Evolutionary conservation across 345 rosid species (phyloP).

Genomic region (Rhizophora apiculata): DNA sequence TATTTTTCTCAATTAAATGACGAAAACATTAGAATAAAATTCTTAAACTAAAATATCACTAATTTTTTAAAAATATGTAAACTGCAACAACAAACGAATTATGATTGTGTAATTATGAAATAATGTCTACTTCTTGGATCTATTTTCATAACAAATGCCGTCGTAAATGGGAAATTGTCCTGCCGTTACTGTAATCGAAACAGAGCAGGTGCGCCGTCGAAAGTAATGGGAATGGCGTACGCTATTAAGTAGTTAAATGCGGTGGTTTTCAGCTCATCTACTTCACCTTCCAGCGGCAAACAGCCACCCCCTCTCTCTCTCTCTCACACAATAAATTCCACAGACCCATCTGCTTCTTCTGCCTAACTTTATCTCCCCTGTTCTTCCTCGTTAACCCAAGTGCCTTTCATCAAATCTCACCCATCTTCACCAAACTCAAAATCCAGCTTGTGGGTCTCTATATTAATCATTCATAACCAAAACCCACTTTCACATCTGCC

Average conservation of each 20-base stretch:
- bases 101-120: too few species aligned
- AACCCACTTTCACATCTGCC: background rate
- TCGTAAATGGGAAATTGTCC: too few species aligned
- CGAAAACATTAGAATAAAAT: too few species aligned
- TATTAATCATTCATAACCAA: background rate
- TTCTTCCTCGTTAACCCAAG: background rate
- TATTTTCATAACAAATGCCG: too few species aligned
- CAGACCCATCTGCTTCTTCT: background rate
- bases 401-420: background rate
- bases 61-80: too few species aligned
- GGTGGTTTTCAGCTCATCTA: conserved; percentile 3
- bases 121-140: too few species aligned
- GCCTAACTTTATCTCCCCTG: background rate
- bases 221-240: too few species aligned
- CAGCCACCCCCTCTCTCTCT: background rate
- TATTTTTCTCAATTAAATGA: too few species aligned
- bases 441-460: background rate
- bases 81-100: too few species aligned
- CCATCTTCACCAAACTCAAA: background rate
- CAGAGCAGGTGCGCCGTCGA: too few species aligned
- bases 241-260: background rate
- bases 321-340: background rate
- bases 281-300: background rate
- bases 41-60: too few species aligned
- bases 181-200: too few species aligned